phyloP scores from a whole-genome alignment of 192 early-diverging fungal genomes.

The Rhizophagus sp. region DNA sequence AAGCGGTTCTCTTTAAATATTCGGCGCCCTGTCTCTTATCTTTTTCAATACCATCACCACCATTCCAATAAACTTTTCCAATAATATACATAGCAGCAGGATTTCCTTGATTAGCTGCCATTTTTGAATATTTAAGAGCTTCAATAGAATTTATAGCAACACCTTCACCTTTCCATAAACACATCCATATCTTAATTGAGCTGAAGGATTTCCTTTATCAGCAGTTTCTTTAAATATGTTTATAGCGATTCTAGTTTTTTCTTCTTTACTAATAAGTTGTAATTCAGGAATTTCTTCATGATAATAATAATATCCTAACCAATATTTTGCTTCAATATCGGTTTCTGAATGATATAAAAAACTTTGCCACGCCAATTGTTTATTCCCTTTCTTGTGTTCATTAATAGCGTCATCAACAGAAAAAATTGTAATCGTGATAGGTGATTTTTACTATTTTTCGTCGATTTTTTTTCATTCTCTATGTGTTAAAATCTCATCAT shows the following conservation, averaged over 20 bases:
- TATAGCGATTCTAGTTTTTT: neutral
- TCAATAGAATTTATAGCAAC: neutral
- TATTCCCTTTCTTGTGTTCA: slow-evolving; percentile 6
- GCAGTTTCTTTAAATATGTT: slow-evolving; percentile 18
- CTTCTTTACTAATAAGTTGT: neutral
- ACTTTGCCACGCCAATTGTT: neutral
- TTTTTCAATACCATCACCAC: neutral
- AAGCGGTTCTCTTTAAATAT: slow-evolving; percentile 19
- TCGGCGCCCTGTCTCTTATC: slow-evolving; percentile 6
- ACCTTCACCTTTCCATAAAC: neutral
- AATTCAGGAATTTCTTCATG: neutral
- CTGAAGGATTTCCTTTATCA: slow-evolving; percentile 13
- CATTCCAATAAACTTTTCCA: slow-evolving; percentile 10
- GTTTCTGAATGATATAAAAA: neutral
- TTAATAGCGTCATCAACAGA: neutral
- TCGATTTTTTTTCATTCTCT: neutral
- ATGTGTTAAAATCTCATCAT: too few relatives aligned
- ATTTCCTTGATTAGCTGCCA: slow-evolving; percentile 9
- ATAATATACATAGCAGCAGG: slow-evolving; percentile 21
- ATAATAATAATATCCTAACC: slow-evolving; percentile 15
- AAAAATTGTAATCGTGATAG: neutral
- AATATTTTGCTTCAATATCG: slow-evolving; percentile 10
- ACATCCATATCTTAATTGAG: slow-evolving; percentile 19
- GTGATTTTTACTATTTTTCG: neutral
- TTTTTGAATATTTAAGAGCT: slow-evolving; percentile 12